Percentiles rank a stretch among this genome's conserved stretches.
These are phyloP conservation scores for Amanita thiersii DNA, from an alignment of 768 basidiomycete species.

Conservation along the genomic window DNA sequence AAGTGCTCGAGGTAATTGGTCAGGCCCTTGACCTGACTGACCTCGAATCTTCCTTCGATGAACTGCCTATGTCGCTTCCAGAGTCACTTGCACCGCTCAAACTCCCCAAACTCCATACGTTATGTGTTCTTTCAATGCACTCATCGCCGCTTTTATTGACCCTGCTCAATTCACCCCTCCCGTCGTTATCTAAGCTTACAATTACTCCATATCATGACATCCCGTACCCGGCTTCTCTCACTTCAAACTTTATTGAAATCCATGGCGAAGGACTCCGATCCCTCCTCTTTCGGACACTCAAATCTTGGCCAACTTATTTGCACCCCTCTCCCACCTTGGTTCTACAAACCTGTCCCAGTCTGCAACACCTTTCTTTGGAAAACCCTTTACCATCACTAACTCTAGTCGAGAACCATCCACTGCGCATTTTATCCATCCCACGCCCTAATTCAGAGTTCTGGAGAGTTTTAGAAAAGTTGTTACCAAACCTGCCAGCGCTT, in stretches of 20 bases:
- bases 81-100: slow-evolving; percentile 34
- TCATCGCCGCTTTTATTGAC: slow-evolving; percentile 54
- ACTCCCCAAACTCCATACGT: slow-evolving; percentile 48
- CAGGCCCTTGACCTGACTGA: slow-evolving; percentile 49
- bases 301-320: slow-evolving; percentile 55
- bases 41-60: slow-evolving; percentile 26
- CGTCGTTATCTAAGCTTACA: slow-evolving; percentile 52
- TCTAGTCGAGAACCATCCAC: slow-evolving; percentile 26
- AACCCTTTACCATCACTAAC: slow-evolving; percentile 49
- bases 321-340: slow-evolving; percentile 45
- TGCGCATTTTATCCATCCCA: slow-evolving; percentile 68
- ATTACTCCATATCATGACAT: slow-evolving; percentile 71
- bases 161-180: slow-evolving; percentile 53
- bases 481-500: slow-evolving; percentile 51
- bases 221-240: slow-evolving; percentile 47
- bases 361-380: slow-evolving; percentile 70
- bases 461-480: slow-evolving; percentile 40
- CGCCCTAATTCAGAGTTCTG: slow-evolving; percentile 60
- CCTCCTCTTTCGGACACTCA: slow-evolving; percentile 60
- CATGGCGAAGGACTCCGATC: slow-evolving; percentile 56
- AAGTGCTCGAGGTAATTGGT: slow-evolving; percentile 57
- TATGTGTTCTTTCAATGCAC: slow-evolving; percentile 61
- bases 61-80: slow-evolving; percentile 18
- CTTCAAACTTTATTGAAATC: slow-evolving; percentile 45
- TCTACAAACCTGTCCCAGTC: slow-evolving; percentile 40